phyloP scores from a whole-genome alignment of 2,329 filamentous ascomycete genomes.

The Curvularia hawaiiensis region DNA sequence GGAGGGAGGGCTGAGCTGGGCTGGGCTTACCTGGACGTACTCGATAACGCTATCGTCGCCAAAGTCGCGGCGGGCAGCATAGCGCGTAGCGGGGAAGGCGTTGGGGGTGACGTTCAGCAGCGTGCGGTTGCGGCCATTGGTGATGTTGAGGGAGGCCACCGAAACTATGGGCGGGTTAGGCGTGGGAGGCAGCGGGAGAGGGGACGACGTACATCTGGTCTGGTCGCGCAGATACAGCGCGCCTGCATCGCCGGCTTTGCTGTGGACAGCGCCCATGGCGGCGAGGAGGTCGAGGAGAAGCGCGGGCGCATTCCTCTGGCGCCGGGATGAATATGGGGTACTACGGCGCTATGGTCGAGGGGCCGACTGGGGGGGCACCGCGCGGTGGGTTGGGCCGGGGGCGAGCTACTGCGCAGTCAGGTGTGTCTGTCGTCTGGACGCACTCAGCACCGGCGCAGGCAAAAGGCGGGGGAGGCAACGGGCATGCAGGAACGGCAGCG shows the following conservation, averaged over 20 bases:
- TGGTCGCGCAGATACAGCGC: constrained; percentile 88
- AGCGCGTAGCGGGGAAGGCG: constrained; percentile 81
- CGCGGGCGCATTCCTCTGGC: constrained; percentile 36
- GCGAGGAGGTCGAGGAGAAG: constrained; percentile 30
- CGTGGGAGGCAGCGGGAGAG: neutral
- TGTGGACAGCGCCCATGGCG: constrained; percentile 88
- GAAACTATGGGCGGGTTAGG: constrained; percentile 66
- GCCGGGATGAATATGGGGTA: constrained; percentile 40
- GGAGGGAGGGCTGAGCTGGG: constrained; percentile 53
- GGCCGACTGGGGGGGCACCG: constrained; percentile 17
- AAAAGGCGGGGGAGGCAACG: neutral
- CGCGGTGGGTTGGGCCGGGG: neutral
- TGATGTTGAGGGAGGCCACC: constrained; percentile 81
- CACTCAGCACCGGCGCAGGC: neutral
- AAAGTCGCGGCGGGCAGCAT: constrained; percentile 71
- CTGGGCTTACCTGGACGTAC: constrained; percentile 71
- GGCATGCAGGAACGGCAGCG: constrained; percentile 5
- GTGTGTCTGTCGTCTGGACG: neutral
- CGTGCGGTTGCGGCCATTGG: constrained; percentile 77
- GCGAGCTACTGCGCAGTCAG: neutral
- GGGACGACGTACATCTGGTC: constrained; percentile 73
- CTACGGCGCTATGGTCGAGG: constrained; percentile 28
- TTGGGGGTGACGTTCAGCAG: constrained; percentile 83
- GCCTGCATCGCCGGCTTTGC: constrained; percentile 78
- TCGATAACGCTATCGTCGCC: constrained; percentile 81